Percentiles rank a stretch among this genome's conserved stretches.
These are phyloP conservation scores for Fusarium incarnatum DNA, from an alignment of 2,329 filamentous ascomycete species.

Conservation along the genomic window DNA sequence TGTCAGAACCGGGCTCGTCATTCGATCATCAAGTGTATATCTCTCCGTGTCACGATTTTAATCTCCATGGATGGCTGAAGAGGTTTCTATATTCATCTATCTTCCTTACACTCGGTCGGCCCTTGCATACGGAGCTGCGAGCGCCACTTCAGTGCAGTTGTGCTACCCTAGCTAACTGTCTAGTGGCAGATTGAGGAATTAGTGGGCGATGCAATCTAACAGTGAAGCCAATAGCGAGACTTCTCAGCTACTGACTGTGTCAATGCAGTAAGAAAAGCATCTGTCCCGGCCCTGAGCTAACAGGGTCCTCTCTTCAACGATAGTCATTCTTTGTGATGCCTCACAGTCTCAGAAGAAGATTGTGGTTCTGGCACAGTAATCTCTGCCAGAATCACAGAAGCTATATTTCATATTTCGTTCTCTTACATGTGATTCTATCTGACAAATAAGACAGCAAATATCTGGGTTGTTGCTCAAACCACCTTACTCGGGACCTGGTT, in stretches of 20 bases:
- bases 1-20: not conserved
- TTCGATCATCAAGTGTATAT: not conserved
- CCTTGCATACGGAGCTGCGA: conserved; percentile 33
- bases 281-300: not conserved
- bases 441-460: not conserved
- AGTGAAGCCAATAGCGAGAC: not conserved
- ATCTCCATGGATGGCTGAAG: not conserved
- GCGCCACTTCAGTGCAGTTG: conserved; percentile 26
- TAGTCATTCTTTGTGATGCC: not conserved
- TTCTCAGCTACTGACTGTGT: not conserved
- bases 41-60: not conserved
- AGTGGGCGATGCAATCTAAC: not conserved
- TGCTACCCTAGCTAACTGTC: conserved; percentile 19
- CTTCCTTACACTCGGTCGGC: not conserved
- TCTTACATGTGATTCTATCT: conserved; percentile 31
- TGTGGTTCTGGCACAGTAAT: not conserved
- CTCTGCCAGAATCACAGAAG: not conserved
- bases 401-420: not conserved
- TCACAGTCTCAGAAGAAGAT: conserved; percentile 5
- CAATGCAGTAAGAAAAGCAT: not conserved
- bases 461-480: too few relatives aligned
- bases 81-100: not conserved
- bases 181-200: conserved; percentile 6
- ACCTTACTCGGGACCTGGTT: not conserved
- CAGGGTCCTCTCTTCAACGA: not conserved